Conservation (phyloP, 139 green algal genomes). For the Marvania coccoides region DNA sequence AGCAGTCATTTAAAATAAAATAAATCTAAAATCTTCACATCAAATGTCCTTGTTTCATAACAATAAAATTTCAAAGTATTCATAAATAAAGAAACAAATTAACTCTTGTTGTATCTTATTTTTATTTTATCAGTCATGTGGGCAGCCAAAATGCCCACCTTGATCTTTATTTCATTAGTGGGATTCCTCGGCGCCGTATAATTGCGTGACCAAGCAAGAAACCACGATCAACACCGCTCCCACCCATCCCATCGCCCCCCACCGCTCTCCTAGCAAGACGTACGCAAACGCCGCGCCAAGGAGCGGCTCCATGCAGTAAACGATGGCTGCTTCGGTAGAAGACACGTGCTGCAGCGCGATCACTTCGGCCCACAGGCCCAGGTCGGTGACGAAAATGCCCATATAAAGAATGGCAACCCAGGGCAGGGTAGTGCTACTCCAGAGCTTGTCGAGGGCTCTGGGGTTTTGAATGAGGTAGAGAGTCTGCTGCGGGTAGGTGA, state of each 20-base stretch:
- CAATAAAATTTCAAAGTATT: too few species aligned
- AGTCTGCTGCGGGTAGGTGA: conserved; percentile 1
- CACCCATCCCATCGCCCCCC: conserved; percentile 45
- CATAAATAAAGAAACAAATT: too few species aligned
- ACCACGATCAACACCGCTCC: conserved; percentile 54
- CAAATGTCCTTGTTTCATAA: too few species aligned
- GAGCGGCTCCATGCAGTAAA: conserved; percentile 65
- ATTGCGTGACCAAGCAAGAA: conserved; percentile 41
- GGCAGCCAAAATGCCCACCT: too few species aligned
- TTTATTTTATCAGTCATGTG: too few species aligned
- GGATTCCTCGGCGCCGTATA: conserved; percentile 9
- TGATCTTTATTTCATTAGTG: too few species aligned
- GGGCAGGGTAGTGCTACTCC: conserved; percentile 9
- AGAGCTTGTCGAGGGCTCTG: not conserved
- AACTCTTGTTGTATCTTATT: too few species aligned
- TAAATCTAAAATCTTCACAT: too few species aligned
- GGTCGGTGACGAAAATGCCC: conserved; percentile 46
- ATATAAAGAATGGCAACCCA: conserved; percentile 45
- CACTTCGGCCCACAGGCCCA: conserved; percentile 51
- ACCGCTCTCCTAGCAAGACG: conserved; percentile 59
- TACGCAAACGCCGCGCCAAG: conserved; percentile 43
- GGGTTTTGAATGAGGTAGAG: conserved; percentile 7
- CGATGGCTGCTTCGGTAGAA: conserved; percentile 55
- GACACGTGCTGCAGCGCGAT: conserved; percentile 49
- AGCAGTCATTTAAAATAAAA: too few species aligned